Evolutionary conservation across 179 eudicot genomes (phyloP), one percentile per base, ranked within the genome.

Genomic region (Silene vulgaris): DNA sequence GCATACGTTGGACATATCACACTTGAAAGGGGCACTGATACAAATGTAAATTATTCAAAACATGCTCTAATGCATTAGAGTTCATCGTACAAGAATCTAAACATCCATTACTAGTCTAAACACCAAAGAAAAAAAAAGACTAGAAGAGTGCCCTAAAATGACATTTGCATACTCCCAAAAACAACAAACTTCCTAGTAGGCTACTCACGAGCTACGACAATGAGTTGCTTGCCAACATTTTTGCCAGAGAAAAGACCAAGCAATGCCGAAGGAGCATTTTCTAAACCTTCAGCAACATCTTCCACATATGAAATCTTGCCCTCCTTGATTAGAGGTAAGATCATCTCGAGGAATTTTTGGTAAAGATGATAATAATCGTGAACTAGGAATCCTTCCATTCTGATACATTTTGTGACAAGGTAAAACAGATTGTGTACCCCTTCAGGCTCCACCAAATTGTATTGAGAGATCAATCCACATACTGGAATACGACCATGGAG

Each of bases 281-380:
- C 91, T n/a, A 88, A 78, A 45, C 95, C 95, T 32, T 87, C 76
- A 52, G 83, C 89, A 32, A 84, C 75, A 54, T 90, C 91, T 75
- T 90, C 90, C 8, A 88, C 80, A 69, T 90, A 88, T 0, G 56
- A 57, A 8, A 88, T 61, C 61, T 82, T 83, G 11, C 86, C 85
- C 32, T 84, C 81, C 65, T 78, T 85, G 28, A 87, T 83, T 20
- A 57, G 65, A 2, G 90, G 89, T 2, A 89, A 3, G 54, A 87
- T 71, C 75, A 71, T 64, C 30, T 70, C 79, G 16, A 79, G 60
- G 71, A 64, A 75, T 56, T 79, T 63, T 2, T 23, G 71, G 52
- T 75, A 79, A 8, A 75, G 79, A 40, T 75, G 79, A 69, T 48
- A 70, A 72, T 66, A 64, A 28, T 75, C 75, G 1, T 0, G 3